Conservation (phyloP, 805 yeast species). For the Myxozyma neotropica region DNA sequence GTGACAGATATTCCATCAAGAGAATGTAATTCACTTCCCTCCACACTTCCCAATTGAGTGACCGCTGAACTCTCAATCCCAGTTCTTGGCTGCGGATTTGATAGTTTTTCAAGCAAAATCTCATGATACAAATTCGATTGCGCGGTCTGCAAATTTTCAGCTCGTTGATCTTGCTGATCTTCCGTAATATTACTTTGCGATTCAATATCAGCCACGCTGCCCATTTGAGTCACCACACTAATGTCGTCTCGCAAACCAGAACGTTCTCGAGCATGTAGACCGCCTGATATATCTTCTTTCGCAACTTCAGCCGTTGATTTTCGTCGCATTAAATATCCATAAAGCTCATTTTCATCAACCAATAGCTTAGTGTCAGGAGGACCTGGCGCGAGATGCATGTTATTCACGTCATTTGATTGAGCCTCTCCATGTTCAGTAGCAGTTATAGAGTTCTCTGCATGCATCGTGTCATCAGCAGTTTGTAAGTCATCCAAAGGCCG, state of each 20-base stretch:
- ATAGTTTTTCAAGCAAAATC: constrained; percentile 21
- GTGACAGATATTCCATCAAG: neutral
- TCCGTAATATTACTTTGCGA: neutral
- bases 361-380: constrained; percentile 3
- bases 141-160: constrained; percentile 18
- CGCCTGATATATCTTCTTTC: neutral
- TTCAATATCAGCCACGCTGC: constrained; percentile 23
- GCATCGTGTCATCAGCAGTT: neutral
- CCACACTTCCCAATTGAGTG: constrained; percentile 8
- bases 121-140: constrained; percentile 26
- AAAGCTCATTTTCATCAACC: constrained; percentile 25
- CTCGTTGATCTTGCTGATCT: constrained; percentile 13
- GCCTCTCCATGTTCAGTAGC: neutral
- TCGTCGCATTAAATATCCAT: constrained; percentile 18
- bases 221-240: constrained; percentile 29
- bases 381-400: neutral
- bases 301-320: constrained; percentile 9
- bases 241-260: constrained; percentile 11
- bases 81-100: constrained; percentile 12
- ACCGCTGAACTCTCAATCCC: constrained; percentile 19
- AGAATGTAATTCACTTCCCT: constrained; percentile 3
- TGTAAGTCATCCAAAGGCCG: neutral
- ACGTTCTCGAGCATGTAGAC: neutral
- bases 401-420: neutral
- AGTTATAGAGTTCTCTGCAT: neutral